These are phyloP conservation scores for Puccinia triticina DNA, from an alignment of 1,284 basidiomycete species.

Conservation along the genomic window DNA sequence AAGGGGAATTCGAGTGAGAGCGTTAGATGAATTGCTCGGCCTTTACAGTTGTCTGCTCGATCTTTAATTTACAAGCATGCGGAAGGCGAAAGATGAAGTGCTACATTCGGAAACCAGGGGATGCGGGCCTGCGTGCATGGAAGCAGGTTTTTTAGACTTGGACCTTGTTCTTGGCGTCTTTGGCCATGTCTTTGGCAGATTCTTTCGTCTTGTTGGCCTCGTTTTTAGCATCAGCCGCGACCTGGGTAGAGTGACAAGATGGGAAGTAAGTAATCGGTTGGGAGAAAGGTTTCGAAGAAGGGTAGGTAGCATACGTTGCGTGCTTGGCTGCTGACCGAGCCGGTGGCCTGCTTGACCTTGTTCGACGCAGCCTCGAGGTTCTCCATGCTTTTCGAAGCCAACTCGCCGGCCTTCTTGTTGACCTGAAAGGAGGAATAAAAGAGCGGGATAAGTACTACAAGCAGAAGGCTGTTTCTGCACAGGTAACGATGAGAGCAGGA, in stretches of 20 bases:
- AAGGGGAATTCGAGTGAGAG: too few relatives aligned
- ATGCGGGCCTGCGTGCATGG: too few relatives aligned
- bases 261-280: too few relatives aligned
- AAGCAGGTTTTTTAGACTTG: neutral
- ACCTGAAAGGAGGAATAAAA: neutral
- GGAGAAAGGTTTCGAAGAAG: neutral
- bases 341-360: slow-evolving; percentile 29
- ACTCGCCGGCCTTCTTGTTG: slow-evolving; percentile 36
- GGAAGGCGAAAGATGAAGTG: too few relatives aligned
- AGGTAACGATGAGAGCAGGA: neutral
- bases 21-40: too few relatives aligned
- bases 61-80: too few relatives aligned
- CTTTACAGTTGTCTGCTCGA: too few relatives aligned
- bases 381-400: slow-evolving; percentile 25
- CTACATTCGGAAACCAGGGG: too few relatives aligned
- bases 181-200: slow-evolving; percentile 28
- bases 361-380: slow-evolving; percentile 23
- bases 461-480: neutral
- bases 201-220: slow-evolving; percentile 32
- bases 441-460: neutral
- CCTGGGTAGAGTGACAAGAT: neutral
- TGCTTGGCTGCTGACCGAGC: slow-evolving; percentile 20
- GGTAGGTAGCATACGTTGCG: slow-evolving; percentile 1
- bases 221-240: slow-evolving; percentile 26
- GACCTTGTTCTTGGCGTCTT: slow-evolving; percentile 36